Conservation (phyloP, 768 basidiomycete genomes). For the Mycena chlorophos region DNA sequence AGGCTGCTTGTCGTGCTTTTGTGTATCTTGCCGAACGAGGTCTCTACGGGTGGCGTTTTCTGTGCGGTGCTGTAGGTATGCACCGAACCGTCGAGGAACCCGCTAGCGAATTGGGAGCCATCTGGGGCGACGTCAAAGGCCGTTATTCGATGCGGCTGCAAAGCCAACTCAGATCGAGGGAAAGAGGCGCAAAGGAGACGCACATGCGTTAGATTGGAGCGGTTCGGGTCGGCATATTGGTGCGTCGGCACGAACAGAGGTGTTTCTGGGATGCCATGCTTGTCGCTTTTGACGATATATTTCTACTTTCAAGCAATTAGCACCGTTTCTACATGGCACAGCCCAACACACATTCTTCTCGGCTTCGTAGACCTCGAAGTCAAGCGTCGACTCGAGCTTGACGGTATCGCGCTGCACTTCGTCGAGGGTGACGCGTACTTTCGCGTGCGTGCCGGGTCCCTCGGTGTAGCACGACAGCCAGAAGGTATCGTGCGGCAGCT, state of each 20-base stretch:
- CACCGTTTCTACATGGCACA: background rate
- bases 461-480: slow-evolving; percentile 76
- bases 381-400: slow-evolving; percentile 46
- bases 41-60: slow-evolving; percentile 19
- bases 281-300: slow-evolving; percentile 48
- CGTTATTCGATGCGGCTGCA: slow-evolving; percentile 55
- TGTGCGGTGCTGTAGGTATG: slow-evolving; percentile 45
- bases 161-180: background rate
- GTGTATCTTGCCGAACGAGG: slow-evolving; percentile 34
- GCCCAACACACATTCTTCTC: slow-evolving; percentile 31
- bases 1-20: slow-evolving; percentile 56
- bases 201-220: slow-evolving; percentile 43
- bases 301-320: slow-evolving; percentile 21
- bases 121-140: slow-evolving; percentile 66
- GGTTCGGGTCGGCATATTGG: slow-evolving; percentile 48
- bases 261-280: slow-evolving; percentile 49
- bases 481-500: slow-evolving; percentile 58
- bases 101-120: slow-evolving; percentile 56
- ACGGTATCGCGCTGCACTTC: slow-evolving; percentile 54
- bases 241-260: slow-evolving; percentile 51
- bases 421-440: slow-evolving; percentile 54
- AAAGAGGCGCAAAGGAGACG: slow-evolving; percentile 17
- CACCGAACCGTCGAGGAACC: slow-evolving; percentile 61
- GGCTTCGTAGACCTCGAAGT: slow-evolving; percentile 38
- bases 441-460: slow-evolving; percentile 62